phyloP scores from a whole-genome alignment of 148 eudicot species.

The Nyssa sinensis region DNA sequence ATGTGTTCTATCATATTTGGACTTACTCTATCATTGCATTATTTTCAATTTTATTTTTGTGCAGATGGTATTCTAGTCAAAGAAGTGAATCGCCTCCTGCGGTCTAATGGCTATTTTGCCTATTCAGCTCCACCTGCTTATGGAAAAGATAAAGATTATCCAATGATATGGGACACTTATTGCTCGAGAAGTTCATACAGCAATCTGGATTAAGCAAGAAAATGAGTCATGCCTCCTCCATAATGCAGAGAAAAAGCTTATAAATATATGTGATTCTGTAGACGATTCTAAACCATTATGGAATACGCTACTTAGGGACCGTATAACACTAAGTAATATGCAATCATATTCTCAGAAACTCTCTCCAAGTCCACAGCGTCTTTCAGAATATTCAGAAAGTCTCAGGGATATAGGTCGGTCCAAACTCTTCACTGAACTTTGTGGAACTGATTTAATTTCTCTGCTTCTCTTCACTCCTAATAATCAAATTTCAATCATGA shows the following conservation, averaged over 20 bases:
- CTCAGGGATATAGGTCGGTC: conserved; percentile 61
- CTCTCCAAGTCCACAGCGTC: conserved; percentile 83
- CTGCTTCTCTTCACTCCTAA: conserved; percentile 1
- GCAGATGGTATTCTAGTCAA: conserved; percentile 84
- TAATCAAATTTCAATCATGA: neutral
- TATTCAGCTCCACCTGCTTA: conserved; percentile 99
- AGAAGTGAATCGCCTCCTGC: conserved; percentile 80
- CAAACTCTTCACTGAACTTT: neutral
- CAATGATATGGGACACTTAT: conserved; percentile 80
- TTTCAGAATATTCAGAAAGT: conserved; percentile 67
- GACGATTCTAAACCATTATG: conserved; percentile 63
- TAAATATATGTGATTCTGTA: conserved; percentile 60
- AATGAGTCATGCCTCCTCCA: conserved; percentile 61
- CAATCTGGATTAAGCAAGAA: conserved; percentile 84
- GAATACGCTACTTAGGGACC: conserved; percentile 69
- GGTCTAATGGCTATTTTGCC: conserved; percentile 87
- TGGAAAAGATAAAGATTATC: conserved; percentile 88
- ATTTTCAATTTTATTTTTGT: neutral
- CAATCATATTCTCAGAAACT: conserved; percentile 39
- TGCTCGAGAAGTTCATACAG: conserved; percentile 88
- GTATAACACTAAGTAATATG: conserved; percentile 40
- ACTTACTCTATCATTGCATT: neutral
- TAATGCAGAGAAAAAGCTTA: conserved; percentile 62
- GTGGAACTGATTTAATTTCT: neutral
- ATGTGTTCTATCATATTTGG: no score